phyloP scores from a whole-genome alignment of 805 yeast species.

The Komagataella phaffii region DNA sequence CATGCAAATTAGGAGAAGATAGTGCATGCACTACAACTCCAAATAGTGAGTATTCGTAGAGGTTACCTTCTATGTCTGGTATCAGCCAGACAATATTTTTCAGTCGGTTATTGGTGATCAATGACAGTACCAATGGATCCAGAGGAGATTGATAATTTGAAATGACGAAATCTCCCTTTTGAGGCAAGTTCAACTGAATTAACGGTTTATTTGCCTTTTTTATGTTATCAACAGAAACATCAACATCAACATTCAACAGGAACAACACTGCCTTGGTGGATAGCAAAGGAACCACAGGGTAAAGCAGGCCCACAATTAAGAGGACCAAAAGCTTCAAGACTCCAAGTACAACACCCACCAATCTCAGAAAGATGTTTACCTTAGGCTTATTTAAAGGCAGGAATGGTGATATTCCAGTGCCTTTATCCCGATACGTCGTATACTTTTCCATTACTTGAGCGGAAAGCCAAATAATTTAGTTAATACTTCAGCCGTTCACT shows the following conservation, averaged over 20 bases:
- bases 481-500: background rate
- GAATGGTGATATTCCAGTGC: conserved; percentile 90
- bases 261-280: conserved; percentile 8
- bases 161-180: conserved; percentile 34
- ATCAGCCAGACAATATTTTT: conserved; percentile 21
- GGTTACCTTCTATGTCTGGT: conserved; percentile 23
- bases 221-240: conserved; percentile 32
- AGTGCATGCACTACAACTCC: conserved; percentile 3
- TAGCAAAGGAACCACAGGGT: conserved; percentile 7
- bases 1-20: background rate
- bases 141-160: conserved; percentile 47
- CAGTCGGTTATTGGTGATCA: conserved; percentile 8
- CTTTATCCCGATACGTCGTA: conserved; percentile 76
- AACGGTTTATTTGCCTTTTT: conserved; percentile 25
- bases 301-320: conserved; percentile 9
- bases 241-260: conserved; percentile 12
- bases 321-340: conserved; percentile 16
- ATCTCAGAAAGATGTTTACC: background rate
- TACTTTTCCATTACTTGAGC: conserved; percentile 55
- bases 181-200: conserved; percentile 20
- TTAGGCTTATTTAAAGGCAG: conserved; percentile 35
- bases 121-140: conserved; percentile 28
- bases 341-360: conserved; percentile 9
- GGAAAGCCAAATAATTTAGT: background rate
- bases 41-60: conserved; percentile 18